phyloP scores from a whole-genome alignment of 192 early-diverging fungal species.

The Umbelopsis sp. region DNA sequence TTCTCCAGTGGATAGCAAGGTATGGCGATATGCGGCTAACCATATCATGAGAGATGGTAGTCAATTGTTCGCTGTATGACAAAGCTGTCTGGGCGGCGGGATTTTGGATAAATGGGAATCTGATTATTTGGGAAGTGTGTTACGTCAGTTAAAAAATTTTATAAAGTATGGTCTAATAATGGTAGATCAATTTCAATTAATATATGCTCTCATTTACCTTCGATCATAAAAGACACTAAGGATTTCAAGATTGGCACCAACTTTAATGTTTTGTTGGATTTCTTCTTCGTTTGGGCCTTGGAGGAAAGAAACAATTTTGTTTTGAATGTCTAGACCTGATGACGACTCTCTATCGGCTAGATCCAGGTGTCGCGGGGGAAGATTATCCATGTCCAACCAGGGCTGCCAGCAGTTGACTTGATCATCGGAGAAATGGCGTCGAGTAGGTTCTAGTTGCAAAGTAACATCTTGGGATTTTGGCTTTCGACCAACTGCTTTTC shows the following conservation, averaged over 20 bases:
- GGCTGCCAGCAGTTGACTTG: constrained; percentile 17
- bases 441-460: not conserved
- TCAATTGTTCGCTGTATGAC: constrained; percentile 26
- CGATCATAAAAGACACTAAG: constrained; percentile 34
- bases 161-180: not conserved
- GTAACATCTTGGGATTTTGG: not conserved
- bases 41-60: constrained; percentile 13
- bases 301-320: constrained; percentile 5
- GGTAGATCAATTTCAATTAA: not conserved
- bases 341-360: constrained; percentile 12
- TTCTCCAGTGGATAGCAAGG: constrained; percentile 42
- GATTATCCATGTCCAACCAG: not conserved
- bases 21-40: constrained; percentile 17
- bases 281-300: not conserved
- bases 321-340: constrained; percentile 4
- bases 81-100: constrained; percentile 10
- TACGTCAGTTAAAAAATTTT: not conserved
- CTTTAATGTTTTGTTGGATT: not conserved
- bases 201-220: constrained; percentile 26
- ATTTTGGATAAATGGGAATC: constrained; percentile 27
- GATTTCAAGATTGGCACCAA: constrained; percentile 24
- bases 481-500: constrained; percentile 9
- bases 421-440: constrained; percentile 2
- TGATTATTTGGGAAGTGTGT: not conserved
- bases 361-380: constrained; percentile 5